These are phyloP conservation scores for Fusarium foetens DNA, from an alignment of 2,329 filamentous ascomycete species.

Conservation along the genomic window DNA sequence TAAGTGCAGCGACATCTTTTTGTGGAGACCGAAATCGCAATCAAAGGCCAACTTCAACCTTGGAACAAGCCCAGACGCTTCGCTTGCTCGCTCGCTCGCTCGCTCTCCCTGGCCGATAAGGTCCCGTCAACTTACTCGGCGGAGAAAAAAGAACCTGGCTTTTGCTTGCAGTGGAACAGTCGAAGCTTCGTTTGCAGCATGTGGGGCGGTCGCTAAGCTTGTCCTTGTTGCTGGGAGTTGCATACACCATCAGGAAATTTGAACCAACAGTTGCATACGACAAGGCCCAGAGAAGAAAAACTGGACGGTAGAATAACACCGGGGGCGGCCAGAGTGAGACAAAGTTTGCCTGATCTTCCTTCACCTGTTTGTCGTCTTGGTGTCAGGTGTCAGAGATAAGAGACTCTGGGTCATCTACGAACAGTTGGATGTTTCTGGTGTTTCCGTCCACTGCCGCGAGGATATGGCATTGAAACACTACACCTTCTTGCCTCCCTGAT, in stretches of 20 bases:
- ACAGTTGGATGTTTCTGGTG: slow-evolving; percentile 6
- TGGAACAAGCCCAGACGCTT: slow-evolving; percentile 13
- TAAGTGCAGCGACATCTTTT: slow-evolving; percentile 38
- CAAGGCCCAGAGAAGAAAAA: slow-evolving; percentile 29
- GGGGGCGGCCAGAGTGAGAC: slow-evolving; percentile 33
- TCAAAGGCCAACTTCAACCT: slow-evolving; percentile 13
- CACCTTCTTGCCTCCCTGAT: background rate
- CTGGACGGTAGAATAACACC: slow-evolving; percentile 16
- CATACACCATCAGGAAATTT: slow-evolving; percentile 35
- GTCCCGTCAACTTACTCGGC: slow-evolving; percentile 10
- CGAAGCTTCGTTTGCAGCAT: slow-evolving; percentile 42
- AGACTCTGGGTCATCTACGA: background rate
- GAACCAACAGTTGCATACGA: slow-evolving; percentile 29
- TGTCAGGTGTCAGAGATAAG: slow-evolving; percentile 9
- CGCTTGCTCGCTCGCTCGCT: background rate
- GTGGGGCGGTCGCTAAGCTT: slow-evolving; percentile 35
- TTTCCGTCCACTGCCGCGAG: slow-evolving; percentile 3
- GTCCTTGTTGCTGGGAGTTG: slow-evolving; percentile 29
- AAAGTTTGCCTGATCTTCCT: slow-evolving; percentile 13
- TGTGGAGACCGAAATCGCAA: slow-evolving; percentile 32
- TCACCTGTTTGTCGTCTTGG: background rate
- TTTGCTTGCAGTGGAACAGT: slow-evolving; percentile 11
- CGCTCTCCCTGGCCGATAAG: slow-evolving; percentile 34
- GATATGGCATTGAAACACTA: background rate
- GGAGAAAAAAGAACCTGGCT: slow-evolving; percentile 14